Conservation (phyloP, 768 basidiomycete species). For the Xerocomus brunneocitrinus region DNA sequence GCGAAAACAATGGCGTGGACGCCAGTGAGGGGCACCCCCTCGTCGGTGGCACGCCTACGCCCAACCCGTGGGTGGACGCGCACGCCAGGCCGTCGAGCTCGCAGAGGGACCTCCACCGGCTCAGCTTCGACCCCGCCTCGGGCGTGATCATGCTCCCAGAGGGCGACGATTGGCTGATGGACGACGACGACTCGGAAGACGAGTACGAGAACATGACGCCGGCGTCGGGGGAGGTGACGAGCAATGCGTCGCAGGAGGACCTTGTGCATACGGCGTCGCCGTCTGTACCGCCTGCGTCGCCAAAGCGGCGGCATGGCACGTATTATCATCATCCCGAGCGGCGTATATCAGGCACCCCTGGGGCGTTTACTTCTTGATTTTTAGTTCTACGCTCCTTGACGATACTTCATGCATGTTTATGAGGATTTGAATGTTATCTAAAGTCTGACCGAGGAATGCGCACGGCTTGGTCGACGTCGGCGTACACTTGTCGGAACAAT, state of each 20-base stretch:
- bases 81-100: slow-evolving; percentile 14
- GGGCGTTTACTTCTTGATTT: slow-evolving; percentile 43
- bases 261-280: slow-evolving; percentile 14
- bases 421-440: not conserved
- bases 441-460: not conserved
- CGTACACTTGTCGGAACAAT: too few species aligned
- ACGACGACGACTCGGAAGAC: slow-evolving; percentile 43
- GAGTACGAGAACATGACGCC: slow-evolving; percentile 37
- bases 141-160: slow-evolving; percentile 89
- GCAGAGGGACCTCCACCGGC: slow-evolving; percentile 46
- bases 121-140: slow-evolving; percentile 82
- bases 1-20: not conserved
- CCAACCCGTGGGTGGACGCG: slow-evolving; percentile 66
- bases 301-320: slow-evolving; percentile 62
- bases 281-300: slow-evolving; percentile 31
- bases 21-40: slow-evolving; percentile 19
- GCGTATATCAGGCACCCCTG: slow-evolving; percentile 48
- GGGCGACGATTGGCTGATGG: slow-evolving; percentile 58
- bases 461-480: too few species aligned
- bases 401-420: not conserved
- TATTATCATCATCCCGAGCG: slow-evolving; percentile 86
- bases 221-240: slow-evolving; percentile 16
- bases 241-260: slow-evolving; percentile 23
- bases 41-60: slow-evolving; percentile 23
- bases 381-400: not conserved